Evolutionary conservation across 768 basidiomycete species (phyloP), one percentile per base, ranked within the genome.

Genomic region (Phallus indusiatus): DNA sequence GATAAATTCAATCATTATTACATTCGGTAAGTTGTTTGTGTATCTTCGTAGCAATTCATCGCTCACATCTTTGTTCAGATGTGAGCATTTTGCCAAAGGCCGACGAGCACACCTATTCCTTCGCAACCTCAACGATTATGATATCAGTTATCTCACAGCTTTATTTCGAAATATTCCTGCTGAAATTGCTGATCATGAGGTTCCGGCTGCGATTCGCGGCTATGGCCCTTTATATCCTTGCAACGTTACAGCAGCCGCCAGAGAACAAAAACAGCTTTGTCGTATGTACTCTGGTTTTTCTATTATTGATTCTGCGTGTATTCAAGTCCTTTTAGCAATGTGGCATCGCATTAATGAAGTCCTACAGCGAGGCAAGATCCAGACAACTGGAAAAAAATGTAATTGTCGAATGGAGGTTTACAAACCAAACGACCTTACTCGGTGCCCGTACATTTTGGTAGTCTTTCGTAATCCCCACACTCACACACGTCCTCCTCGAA

Each of bases 161-260:
- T 47, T 71, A 1, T 59, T 71, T 21, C 14, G 58, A 2, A 37
- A 59, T 7, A n/a, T 54, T 21, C 6, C 11, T 1, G 11, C 5
- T 1, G 20, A 35, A 33, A 63, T 63, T 56, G 11, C 53, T 1
- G 16, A 8, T 0, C 49, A 55, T 21, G 55, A 65, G 34, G 34
- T 42, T 14, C 12, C 50, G 22, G 63, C 64, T 4, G 59, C 53
- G 21, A 36, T 10, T 3, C 1, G 52, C 5, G 65, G 61, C 0
- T 68, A 67, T 60, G 68, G 69, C 2, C 69, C 69, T 0, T 63
- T 63, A 11, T 42, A 36, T 5, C 64, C 64, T 0, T 70, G 67
- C 17, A 21, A 21, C 5, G 66, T 65, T 17, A 35, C 50, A 24
- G 63, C 65, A 1, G 60, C 64, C 0, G 62, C 63, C 2, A 58